Conservation (phyloP, 73 alveolate genomes). For the Paramecium sexaurelia region DNA sequence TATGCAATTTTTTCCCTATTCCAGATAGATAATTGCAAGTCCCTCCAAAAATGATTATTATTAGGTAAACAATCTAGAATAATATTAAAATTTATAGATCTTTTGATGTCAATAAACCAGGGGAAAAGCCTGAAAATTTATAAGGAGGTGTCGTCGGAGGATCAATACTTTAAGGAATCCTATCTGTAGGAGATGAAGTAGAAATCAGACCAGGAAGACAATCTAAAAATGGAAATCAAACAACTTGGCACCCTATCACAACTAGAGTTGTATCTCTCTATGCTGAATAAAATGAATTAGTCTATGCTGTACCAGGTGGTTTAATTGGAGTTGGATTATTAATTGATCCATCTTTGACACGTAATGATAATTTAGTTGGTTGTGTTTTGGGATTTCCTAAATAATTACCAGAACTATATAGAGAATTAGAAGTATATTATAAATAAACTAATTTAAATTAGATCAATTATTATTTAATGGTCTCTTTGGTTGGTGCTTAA, state of each 20-base stretch:
- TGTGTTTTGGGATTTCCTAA: conserved; percentile 99
- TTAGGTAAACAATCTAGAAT: not conserved
- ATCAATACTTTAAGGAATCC: conserved; percentile 95
- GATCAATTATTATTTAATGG: conserved; percentile 82
- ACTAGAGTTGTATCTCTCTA: conserved; percentile 84
- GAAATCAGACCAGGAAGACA: conserved; percentile 99
- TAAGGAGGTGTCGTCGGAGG: conserved; percentile 99
- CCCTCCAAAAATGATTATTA: conserved; percentile 89
- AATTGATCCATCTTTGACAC: conserved; percentile 98
- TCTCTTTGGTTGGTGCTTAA: conserved; percentile 96
- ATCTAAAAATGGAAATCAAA: conserved; percentile 80
- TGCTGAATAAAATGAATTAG: conserved; percentile 97
- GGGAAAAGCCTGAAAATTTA: conserved; percentile 91
- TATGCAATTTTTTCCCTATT: conserved; percentile 94
- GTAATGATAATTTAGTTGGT: conserved; percentile 93
- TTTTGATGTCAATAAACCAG: conserved; percentile 99
- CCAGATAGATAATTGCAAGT: conserved; percentile 97
- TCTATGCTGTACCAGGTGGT: conserved; percentile 99
- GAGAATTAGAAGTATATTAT: conserved; percentile 64
- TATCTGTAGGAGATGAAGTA: conserved; percentile 95
- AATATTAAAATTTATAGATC: conserved; percentile 74
- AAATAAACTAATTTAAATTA: not conserved
- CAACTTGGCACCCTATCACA: conserved; percentile 82
- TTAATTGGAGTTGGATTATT: conserved; percentile 98
- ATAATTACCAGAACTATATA: conserved; percentile 93